Evolutionary conservation across 495 filamentous ascomycete species (phyloP), one percentile per base, ranked within the genome.

Genomic region (Achaetomiella virescens): DNA sequence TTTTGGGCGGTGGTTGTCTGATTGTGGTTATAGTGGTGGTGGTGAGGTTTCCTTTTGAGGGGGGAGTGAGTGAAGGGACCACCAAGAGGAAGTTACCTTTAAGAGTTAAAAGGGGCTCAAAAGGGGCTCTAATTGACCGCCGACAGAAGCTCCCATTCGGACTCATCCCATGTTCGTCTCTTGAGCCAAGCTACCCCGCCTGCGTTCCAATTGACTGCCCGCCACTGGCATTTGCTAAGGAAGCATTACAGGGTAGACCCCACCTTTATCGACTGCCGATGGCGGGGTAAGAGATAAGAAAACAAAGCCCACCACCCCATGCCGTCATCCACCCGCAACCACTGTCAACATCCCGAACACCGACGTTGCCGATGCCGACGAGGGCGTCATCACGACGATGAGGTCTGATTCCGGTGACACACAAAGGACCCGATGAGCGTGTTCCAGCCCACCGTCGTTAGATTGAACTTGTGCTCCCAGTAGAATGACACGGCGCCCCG

Each of bases 401-500:
- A 61, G 4, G 49, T 57, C 17, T 60, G 55, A 8, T 50, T 74
- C 62, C 43, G 52, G 22, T 61, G 37, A 57, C 74, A 77, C 20
- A 68, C 58, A 57, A 77, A 76, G 22, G 71, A 73, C 31, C 45
- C 47, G 48, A 77, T 61, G 18, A 59, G 55, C 38, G 55, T 53
- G 44, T 72, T 61, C 74, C 73, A 75, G 40, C 59, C 41, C 22
- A 73, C 64, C 25, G 48, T 49, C 7, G 61, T 60, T 27, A 75
- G 52, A 48, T 75, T 66, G 64, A 63, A 72, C 57, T 72, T 75
- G 57, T 69, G 6, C 18, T 60, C 55, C 42, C 66, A 68, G 44
- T 61, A 35, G 54, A 66, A 73, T 43, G 63, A 60, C 33, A 76
- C 64, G 10, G 66, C 43, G 31, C 69, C 70, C 41, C 75, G 66